Conservation (phyloP, 179 eudicot species). For the Nepenthes alata region DNA sequence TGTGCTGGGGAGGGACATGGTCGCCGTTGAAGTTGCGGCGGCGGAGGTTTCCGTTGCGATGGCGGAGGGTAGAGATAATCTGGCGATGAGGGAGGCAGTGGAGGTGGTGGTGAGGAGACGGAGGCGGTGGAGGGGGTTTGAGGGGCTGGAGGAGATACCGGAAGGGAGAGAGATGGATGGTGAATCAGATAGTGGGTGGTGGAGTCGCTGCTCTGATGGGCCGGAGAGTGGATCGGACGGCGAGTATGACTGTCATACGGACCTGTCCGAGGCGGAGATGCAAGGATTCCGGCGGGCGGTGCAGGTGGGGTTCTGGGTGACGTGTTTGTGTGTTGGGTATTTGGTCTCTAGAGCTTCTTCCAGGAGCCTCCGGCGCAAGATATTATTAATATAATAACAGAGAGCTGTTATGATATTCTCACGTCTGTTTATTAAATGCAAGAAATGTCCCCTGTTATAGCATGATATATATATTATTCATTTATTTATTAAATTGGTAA, state of each 20-base stretch:
- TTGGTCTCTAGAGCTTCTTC: conserved; percentile 46
- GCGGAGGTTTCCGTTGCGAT: conserved; percentile 6
- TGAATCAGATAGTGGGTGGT: conserved; percentile 12
- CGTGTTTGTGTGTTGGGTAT: conserved; percentile 49
- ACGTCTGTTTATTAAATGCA: too few relatives aligned
- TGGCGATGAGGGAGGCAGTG: conserved; percentile 14
- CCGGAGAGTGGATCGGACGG: conserved; percentile 6
- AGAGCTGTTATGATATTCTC: too few relatives aligned
- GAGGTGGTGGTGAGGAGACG: conserved; percentile 1
- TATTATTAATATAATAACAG: background rate
- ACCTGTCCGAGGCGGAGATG: conserved; percentile 7
- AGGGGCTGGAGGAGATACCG: conserved; percentile 40
- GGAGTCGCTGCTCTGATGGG: conserved; percentile 12
- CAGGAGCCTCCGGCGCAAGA: conserved; percentile 15
- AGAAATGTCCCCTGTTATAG: too few relatives aligned
- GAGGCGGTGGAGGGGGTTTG: conserved; percentile 11
- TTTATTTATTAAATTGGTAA: too few relatives aligned
- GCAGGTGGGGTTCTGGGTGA: conserved; percentile 58
- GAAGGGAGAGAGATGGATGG: conserved; percentile 34
- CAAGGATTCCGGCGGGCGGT: conserved; percentile 53
- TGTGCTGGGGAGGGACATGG: conserved; percentile 12
- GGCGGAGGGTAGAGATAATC: conserved; percentile 1
- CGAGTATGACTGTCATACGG: conserved; percentile 11
- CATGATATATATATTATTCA: too few relatives aligned
- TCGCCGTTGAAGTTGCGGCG: conserved; percentile 9